Conservation (phyloP, 805 yeast species). For the Candida peoriensis region DNA sequence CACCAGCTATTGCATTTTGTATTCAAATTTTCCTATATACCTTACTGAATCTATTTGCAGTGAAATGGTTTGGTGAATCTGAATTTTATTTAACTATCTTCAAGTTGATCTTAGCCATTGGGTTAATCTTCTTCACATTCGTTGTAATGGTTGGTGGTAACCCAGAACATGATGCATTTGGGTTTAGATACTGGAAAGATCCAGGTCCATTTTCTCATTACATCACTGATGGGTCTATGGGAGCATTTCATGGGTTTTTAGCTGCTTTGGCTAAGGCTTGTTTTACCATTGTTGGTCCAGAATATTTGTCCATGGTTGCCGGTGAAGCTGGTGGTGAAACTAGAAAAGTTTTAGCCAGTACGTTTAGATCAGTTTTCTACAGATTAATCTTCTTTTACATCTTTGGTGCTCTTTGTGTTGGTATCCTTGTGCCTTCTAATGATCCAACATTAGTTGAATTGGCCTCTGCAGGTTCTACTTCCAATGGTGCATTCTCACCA, state of each 20-base stretch:
- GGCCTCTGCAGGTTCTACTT: slow-evolving; percentile 44
- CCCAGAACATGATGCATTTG: slow-evolving; percentile 57
- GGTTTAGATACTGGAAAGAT: slow-evolving; percentile 45
- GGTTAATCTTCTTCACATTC: slow-evolving; percentile 66
- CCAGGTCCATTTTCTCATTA: slow-evolving; percentile 52
- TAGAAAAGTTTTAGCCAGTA: slow-evolving; percentile 63
- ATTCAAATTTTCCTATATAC: slow-evolving; percentile 60
- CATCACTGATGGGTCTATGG: slow-evolving; percentile 47
- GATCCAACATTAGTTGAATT: slow-evolving; percentile 48
- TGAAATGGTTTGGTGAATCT: slow-evolving; percentile 67
- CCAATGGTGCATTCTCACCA: slow-evolving; percentile 50
- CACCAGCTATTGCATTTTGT: slow-evolving; percentile 62
- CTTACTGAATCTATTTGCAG: slow-evolving; percentile 64
- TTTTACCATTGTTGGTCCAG: slow-evolving; percentile 82
- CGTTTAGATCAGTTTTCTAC: slow-evolving; percentile 66
- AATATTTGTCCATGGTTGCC: slow-evolving; percentile 76
- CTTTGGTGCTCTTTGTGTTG: slow-evolving; percentile 62
- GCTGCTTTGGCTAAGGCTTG: slow-evolving; percentile 66
- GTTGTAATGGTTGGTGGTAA: slow-evolving; percentile 83
- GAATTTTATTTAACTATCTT: slow-evolving; percentile 73
- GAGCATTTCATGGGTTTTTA: slow-evolving; percentile 68
- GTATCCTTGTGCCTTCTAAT: slow-evolving; percentile 58
- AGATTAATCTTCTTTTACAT: slow-evolving; percentile 59
- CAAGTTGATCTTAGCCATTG: slow-evolving; percentile 64
- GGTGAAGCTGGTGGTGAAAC: slow-evolving; percentile 74